phyloP scores from a whole-genome alignment of 225 moss, liverwort and hornwort species.

The Takakia lepidozioides region DNA sequence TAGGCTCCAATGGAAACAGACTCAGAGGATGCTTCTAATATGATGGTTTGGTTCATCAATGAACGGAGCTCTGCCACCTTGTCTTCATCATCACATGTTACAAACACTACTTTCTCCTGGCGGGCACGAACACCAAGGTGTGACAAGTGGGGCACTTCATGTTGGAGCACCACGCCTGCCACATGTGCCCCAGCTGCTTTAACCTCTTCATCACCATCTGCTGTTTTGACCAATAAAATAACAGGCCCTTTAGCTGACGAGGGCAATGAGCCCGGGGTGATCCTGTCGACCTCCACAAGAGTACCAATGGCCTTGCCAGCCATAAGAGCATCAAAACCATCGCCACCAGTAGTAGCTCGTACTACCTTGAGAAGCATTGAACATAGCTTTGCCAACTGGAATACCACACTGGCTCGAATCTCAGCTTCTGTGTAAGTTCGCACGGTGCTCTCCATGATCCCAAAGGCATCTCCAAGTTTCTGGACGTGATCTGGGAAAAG shows the following conservation, averaged over 20 bases:
- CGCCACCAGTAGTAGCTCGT: conserved; percentile 56
- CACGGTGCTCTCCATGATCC: conserved; percentile 79
- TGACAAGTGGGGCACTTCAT: conserved; percentile 94
- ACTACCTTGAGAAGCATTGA: conserved; percentile 85
- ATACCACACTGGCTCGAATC: conserved; percentile 93
- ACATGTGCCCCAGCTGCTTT: conserved; percentile 89
- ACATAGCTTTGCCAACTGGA: conserved; percentile 82
- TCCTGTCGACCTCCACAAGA: conserved; percentile 73
- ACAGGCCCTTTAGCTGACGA: conserved; percentile 58
- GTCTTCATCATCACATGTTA: conserved; percentile 88
- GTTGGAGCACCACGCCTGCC: conserved; percentile 80
- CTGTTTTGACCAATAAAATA: conserved; percentile 74
- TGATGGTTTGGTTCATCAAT: conserved; percentile 41
- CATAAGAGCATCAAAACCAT: conserved; percentile 90
- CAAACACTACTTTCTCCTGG: conserved; percentile 89
- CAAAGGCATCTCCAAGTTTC: conserved; percentile 90
- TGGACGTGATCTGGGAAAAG: conserved; percentile 64
- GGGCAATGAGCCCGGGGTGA: conserved; percentile 68
- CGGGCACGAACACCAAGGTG: conserved; percentile 94
- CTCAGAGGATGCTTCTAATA: conserved; percentile 69
- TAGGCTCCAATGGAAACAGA: conserved; percentile 40
- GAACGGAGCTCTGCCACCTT: conserved; percentile 40
- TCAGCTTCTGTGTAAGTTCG: conserved; percentile 87
- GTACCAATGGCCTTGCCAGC: conserved; percentile 70
- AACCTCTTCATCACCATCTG: conserved; percentile 98